phyloP scores from a whole-genome alignment of 805 yeast genomes.

The Kuraishia cidri region DNA sequence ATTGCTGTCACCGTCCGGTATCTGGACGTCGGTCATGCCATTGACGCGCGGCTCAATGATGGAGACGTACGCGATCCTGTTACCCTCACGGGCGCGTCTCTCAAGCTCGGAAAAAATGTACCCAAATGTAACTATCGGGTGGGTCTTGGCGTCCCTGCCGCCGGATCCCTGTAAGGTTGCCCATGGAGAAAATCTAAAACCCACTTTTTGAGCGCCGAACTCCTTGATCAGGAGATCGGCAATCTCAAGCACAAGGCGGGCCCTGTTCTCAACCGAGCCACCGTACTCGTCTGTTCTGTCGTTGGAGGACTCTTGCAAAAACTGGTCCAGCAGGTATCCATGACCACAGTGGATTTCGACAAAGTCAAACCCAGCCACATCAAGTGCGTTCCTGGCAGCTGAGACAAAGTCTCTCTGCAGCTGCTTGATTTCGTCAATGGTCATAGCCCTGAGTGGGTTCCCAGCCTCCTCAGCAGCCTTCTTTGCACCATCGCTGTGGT shows the following conservation, averaged over 20 bases:
- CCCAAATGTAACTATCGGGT: slow-evolving; percentile 25
- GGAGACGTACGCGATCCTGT: slow-evolving; percentile 15
- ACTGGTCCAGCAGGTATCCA: slow-evolving; percentile 29
- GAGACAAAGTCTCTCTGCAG: slow-evolving; percentile 21
- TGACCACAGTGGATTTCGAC: slow-evolving; percentile 33
- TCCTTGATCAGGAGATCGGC: slow-evolving; percentile 40
- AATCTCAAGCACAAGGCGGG: slow-evolving; percentile 31
- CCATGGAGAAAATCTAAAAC: slow-evolving; percentile 39
- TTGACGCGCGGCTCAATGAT: slow-evolving; percentile 19
- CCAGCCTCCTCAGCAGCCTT: slow-evolving; percentile 15
- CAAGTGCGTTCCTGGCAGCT: slow-evolving; percentile 32
- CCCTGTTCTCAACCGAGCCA: slow-evolving; percentile 32
- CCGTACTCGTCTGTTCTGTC: slow-evolving; percentile 33
- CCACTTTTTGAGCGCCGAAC: slow-evolving; percentile 41
- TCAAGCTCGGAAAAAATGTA: slow-evolving; percentile 31
- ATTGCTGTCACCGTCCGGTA: neutral
- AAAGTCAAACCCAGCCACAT: slow-evolving; percentile 29
- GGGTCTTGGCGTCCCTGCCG: slow-evolving; percentile 14
- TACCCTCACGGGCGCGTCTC: slow-evolving; percentile 21
- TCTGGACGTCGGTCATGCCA: slow-evolving; percentile 3
- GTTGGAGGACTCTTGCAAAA: slow-evolving; percentile 25
- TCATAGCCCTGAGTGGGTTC: slow-evolving; percentile 1
- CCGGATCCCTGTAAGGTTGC: slow-evolving; percentile 12
- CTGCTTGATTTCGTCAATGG: slow-evolving; percentile 1
- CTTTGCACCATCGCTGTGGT: slow-evolving; percentile 22